Conservation (phyloP, 225 moss, liverwort and hornwort genomes). For the Takakia lepidozioides region DNA sequence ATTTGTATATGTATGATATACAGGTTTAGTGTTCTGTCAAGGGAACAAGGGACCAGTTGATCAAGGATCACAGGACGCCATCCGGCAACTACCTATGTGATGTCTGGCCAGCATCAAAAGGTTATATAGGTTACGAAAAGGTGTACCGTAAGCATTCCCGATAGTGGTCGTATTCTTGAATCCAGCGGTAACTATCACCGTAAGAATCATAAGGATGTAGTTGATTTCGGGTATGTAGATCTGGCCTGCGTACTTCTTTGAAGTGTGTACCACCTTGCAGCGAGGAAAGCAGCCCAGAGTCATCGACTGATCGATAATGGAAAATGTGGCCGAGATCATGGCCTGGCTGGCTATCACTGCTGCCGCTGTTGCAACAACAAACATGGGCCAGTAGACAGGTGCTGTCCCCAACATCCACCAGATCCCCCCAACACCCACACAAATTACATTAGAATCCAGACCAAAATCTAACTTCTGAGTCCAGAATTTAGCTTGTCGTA, state of each 20-base stretch:
- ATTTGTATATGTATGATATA: too few species aligned
- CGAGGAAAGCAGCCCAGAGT: constrained; percentile 80
- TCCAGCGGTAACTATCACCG: constrained; percentile 45
- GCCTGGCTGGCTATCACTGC: constrained; percentile 96
- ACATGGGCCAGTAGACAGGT: constrained; percentile 83
- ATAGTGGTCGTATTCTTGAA: constrained; percentile 60
- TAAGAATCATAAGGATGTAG: constrained; percentile 62
- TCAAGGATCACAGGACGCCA: too few species aligned
- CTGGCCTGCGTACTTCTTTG: constrained; percentile 52
- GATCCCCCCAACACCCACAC: too few species aligned
- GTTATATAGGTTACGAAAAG: not conserved
- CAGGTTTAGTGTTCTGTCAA: too few species aligned
- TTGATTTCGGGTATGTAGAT: constrained; percentile 93
- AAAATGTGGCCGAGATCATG: constrained; percentile 89
- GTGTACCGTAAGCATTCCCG: constrained; percentile 81
- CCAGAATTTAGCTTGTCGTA: not conserved
- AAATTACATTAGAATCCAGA: not conserved
- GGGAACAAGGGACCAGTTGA: too few species aligned
- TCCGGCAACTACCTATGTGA: too few species aligned
- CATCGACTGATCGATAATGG: constrained; percentile 80
- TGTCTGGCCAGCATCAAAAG: too few species aligned
- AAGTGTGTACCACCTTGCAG: constrained; percentile 73
- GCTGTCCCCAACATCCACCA: constrained; percentile 21
- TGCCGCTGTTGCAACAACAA: constrained; percentile 72
- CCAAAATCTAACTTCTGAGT: not conserved